These are phyloP conservation scores for Calocera viscosa DNA, from an alignment of 768 basidiomycete genomes.

Conservation along the genomic window DNA sequence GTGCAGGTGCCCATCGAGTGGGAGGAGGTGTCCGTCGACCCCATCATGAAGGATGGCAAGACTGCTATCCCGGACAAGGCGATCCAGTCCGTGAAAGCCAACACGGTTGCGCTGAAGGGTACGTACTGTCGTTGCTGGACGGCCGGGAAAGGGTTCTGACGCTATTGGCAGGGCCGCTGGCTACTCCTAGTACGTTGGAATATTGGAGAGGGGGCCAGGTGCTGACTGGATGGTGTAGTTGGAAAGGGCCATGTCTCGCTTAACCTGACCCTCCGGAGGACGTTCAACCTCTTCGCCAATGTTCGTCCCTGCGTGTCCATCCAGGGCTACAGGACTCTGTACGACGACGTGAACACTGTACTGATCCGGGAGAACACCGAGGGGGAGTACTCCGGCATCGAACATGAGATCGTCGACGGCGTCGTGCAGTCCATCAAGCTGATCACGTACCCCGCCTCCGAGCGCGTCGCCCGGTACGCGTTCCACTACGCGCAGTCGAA, in stretches of 20 bases:
- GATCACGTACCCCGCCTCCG: conserved; percentile 97
- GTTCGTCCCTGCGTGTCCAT: conserved; percentile 94
- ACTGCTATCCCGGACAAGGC: conserved; percentile 91
- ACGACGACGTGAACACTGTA: conserved; percentile 95
- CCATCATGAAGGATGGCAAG: conserved; percentile 86
- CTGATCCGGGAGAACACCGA: conserved; percentile 99
- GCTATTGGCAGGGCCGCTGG: conserved; percentile 62
- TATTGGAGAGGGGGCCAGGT: background rate
- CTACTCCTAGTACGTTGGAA: conserved; percentile 75
- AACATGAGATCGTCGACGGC: conserved; percentile 95
- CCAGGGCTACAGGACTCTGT: conserved; percentile 93
- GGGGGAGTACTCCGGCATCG: conserved; percentile 98
- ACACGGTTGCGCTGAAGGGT: conserved; percentile 98
- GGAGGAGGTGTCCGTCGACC: conserved; percentile 97
- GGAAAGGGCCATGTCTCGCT: conserved; percentile 98
- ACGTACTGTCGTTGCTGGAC: conserved; percentile 17
- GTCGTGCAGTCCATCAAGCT: conserved; percentile 99
- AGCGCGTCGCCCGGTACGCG: conserved; percentile 95
- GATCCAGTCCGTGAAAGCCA: conserved; percentile 84
- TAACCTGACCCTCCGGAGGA: conserved; percentile 90
- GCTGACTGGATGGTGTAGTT: conserved; percentile 38
- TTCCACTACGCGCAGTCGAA: conserved; percentile 91
- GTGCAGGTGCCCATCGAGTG: conserved; percentile 91
- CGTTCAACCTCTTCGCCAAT: conserved; percentile 97
- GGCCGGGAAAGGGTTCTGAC: background rate